Evolutionary conservation across 2,329 filamentous ascomycete genomes (phyloP), one percentile per base, ranked within the genome.

Genomic region (Ilyonectria mors-panacis): DNA sequence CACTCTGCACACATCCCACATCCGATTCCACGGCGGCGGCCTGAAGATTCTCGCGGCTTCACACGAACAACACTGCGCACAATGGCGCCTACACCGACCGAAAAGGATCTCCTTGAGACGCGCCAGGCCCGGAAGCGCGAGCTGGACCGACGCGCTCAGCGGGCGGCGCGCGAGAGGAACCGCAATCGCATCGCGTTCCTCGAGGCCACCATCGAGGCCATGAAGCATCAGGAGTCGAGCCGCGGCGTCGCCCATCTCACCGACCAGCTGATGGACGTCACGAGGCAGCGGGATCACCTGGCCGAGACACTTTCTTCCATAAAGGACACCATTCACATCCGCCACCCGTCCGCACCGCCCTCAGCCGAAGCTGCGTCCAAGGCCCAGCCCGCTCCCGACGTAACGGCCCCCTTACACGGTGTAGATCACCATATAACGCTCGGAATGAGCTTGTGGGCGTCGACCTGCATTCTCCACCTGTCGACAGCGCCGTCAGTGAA

Each of bases 101-200:
- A 50, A 4, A 50, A 33, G 47, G 47, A 50, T 12, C 17, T 50
- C 15, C 13, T 50, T 7, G 47, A 50, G 17, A 50, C 26, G 10
- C 47, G 50, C 17, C 51, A 45, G 21, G 59, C 50, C 7, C 54
- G 26, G 30, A 63, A 63, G 30, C 23, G 59, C 21, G 51, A 63
- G 51, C 51, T 63, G 15, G 51, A 63, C n/a, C 59, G 59, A 3
- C 59, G 51, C 9, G 59, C 59, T 19, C 59, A 63, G 28, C 50
- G 59, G 7, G 59, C 59, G 3, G 59, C 59, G 2, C 42, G 59
- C 6, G 59, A 55, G 19, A 47, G 59, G 13, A 63, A 56, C 21
- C 48, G 59, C 9, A 63, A 63, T 8, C 59, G 50, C 30, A 63
- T 63, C 39, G 51, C 59, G 1, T 35, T 48, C 5, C 39, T 63